These are phyloP conservation scores for Epichloe uncinata DNA, from an alignment of 2,329 filamentous ascomycete species.

Conservation along the genomic window DNA sequence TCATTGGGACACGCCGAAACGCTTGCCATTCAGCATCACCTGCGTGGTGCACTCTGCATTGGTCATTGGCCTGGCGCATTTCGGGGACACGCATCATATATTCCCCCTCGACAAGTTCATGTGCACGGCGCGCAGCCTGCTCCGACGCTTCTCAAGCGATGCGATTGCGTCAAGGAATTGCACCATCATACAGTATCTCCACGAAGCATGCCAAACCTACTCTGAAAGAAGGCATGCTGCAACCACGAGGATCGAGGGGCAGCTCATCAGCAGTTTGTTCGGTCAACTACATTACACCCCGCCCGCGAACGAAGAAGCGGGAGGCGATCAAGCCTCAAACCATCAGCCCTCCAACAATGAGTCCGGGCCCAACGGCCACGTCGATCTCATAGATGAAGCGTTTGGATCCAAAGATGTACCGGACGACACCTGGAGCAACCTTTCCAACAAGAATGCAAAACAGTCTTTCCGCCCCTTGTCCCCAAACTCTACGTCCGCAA, in stretches of 20 bases:
- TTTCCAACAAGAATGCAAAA: background rate
- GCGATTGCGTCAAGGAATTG: conserved; percentile 11
- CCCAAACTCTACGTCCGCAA: background rate
- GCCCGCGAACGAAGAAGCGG: background rate
- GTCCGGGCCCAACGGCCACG: background rate
- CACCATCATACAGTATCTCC: conserved; percentile 12
- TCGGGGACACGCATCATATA: conserved; percentile 24
- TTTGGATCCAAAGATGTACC: background rate
- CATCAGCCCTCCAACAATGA: background rate
- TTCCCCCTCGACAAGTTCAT: conserved; percentile 15
- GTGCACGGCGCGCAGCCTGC: conserved; percentile 9
- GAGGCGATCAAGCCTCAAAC: background rate
- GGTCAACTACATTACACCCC: conserved; percentile 11
- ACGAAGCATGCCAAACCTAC: conserved; percentile 12
- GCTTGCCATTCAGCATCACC: conserved; percentile 28
- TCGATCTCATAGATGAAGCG: background rate
- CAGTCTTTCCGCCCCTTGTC: background rate
- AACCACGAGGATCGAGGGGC: conserved; percentile 12
- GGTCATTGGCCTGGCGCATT: conserved; percentile 27
- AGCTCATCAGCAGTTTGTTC: conserved; percentile 13
- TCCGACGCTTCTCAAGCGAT: conserved; percentile 12
- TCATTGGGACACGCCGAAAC: conserved; percentile 19
- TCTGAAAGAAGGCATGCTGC: conserved; percentile 9
- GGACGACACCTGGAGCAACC: background rate
- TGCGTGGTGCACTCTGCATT: conserved; percentile 28